phyloP scores from a whole-genome alignment of 352 stramenopile genomes.

The Globisporangium cystogenes region DNA sequence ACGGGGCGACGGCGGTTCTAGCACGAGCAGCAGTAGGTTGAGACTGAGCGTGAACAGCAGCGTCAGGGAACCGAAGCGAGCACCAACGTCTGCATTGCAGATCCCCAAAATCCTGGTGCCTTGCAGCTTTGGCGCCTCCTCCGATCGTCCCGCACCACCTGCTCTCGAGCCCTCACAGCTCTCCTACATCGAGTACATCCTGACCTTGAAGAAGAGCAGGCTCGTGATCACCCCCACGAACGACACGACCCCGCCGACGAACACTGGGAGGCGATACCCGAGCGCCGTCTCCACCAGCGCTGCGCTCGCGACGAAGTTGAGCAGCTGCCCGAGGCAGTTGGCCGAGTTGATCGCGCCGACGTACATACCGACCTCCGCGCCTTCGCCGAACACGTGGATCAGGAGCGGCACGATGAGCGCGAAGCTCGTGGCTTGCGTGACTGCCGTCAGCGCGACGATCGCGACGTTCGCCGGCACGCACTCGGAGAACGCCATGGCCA shows the following conservation, averaged over 20 bases:
- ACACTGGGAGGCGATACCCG: constrained; percentile 21
- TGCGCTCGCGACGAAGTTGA: constrained; percentile 46
- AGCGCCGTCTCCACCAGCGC: constrained; percentile 22
- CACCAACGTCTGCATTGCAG: neutral
- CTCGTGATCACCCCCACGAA: constrained; percentile 58
- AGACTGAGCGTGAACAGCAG: neutral
- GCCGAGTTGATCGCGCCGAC: constrained; percentile 49
- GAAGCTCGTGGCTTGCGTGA: constrained; percentile 39
- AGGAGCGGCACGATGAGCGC: constrained; percentile 42
- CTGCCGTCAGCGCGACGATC: constrained; percentile 35
- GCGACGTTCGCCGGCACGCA: constrained; percentile 23
- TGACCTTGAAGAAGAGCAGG: constrained; percentile 51
- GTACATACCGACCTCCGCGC: constrained; percentile 35
- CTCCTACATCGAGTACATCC: constrained; percentile 74
- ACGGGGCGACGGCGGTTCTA: constrained; percentile 11
- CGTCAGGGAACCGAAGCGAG: neutral
- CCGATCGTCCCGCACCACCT: neutral
- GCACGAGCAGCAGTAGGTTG: constrained; percentile 13
- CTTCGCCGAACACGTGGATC: constrained; percentile 37
- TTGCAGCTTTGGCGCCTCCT: too few species aligned
- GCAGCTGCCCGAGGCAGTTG: constrained; percentile 41
- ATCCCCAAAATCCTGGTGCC: too few species aligned
- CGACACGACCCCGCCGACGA: constrained; percentile 32
- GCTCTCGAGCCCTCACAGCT: neutral
- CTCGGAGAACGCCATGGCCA: constrained; percentile 36